Evolutionary conservation across 1,284 basidiomycete species (phyloP).

Genomic region (Hemileia vastatrix): DNA sequence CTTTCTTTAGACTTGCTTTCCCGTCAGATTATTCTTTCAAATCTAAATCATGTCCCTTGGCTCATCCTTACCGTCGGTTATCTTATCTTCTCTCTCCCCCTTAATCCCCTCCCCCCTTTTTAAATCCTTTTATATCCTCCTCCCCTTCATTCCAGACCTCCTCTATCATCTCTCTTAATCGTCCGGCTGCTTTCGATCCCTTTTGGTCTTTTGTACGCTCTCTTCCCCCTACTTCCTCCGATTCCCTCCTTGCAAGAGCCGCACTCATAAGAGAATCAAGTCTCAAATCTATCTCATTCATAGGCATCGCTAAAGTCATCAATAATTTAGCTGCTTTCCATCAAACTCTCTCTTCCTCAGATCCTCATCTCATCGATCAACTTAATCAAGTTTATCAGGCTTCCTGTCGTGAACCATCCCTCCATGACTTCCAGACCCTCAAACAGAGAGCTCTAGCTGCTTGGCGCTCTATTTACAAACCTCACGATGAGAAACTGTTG

Average conservation of each 20-base stretch:
- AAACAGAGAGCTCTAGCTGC: slow-evolving; percentile 25
- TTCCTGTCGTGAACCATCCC: background rate
- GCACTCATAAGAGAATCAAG: slow-evolving; percentile 84
- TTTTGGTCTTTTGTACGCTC: background rate
- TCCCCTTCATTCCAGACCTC: slow-evolving; percentile 3
- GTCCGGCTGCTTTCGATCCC: slow-evolving; percentile 13
- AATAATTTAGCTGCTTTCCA: slow-evolving; percentile 1
- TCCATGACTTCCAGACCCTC: slow-evolving; percentile 25
- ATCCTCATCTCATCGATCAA: slow-evolving; percentile 19
- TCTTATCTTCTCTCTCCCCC: background rate
- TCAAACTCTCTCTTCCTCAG: slow-evolving; percentile 12
- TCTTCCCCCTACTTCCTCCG: background rate
- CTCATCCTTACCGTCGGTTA: slow-evolving; percentile 19
- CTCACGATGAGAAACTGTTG: slow-evolving; percentile 78
- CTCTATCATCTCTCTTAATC: slow-evolving; percentile 26
- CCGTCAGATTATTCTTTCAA: background rate
- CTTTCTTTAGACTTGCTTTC: background rate
- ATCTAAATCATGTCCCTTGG: slow-evolving; percentile 8
- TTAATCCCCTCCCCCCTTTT: background rate
- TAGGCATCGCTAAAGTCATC: slow-evolving; percentile 76
- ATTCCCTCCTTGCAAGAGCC: slow-evolving; percentile 48
- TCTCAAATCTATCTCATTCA: slow-evolving; percentile 83
- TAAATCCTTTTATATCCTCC: slow-evolving; percentile 6
- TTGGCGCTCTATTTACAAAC: slow-evolving; percentile 90
- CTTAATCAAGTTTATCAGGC: background rate